These are phyloP conservation scores for Russula sp. DNA, from an alignment of 768 basidiomycete species.

Conservation along the genomic window DNA sequence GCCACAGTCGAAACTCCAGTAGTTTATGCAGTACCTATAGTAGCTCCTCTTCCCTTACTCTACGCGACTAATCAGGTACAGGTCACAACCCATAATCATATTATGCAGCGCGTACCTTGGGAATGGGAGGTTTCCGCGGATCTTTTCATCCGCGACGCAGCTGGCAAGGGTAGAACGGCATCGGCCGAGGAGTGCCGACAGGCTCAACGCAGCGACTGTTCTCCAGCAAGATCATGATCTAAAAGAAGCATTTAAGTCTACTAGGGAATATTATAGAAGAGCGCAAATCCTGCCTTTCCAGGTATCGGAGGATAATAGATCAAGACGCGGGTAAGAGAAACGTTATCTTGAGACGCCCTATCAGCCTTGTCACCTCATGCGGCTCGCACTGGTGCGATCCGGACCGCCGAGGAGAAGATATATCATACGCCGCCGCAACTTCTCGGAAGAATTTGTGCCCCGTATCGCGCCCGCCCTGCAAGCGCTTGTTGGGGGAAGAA, in stretches of 20 bases:
- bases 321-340: constrained; percentile 92
- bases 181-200: constrained; percentile 74
- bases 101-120: too few relatives aligned
- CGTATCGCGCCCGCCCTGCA: too few relatives aligned
- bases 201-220: constrained; percentile 67
- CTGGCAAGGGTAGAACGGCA: too few relatives aligned
- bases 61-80: constrained; percentile 34
- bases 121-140: too few relatives aligned
- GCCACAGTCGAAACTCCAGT: constrained; percentile 66
- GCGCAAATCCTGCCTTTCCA: constrained; percentile 49
- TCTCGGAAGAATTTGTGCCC: too few relatives aligned
- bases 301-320: constrained; percentile 72
- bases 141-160: too few relatives aligned
- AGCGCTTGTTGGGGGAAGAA: too few relatives aligned
- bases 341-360: constrained; percentile 63
- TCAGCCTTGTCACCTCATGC: not conserved
- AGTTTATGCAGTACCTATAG: constrained; percentile 80
- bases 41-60: constrained; percentile 85
- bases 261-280: too few relatives aligned
- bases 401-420: too few relatives aligned
- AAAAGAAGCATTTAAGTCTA: not conserved
- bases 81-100: too few relatives aligned
- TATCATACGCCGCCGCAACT: too few relatives aligned
- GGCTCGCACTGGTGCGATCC: too few relatives aligned
- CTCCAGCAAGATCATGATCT: constrained; percentile 63